phyloP scores from a whole-genome alignment of 192 early-diverging fungal species.

The Thoreauomyces humboldtii region DNA sequence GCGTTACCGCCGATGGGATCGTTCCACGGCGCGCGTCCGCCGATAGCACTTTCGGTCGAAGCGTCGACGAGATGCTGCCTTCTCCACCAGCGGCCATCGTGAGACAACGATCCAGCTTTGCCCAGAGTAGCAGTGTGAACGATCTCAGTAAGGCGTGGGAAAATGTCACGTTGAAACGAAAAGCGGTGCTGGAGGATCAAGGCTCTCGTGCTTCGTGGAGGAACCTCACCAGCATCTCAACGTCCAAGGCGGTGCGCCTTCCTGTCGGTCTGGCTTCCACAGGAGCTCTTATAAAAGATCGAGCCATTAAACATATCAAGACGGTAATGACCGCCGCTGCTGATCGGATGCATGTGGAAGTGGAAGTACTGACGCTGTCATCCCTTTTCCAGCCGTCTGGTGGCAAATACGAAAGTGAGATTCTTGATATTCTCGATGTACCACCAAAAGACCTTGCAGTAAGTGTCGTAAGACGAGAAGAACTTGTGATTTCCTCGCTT shows the following conservation, averaged over 20 bases:
- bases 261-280: slow-evolving; percentile 18
- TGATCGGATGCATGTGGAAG: too few relatives aligned
- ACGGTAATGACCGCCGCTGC: too few relatives aligned
- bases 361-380: too few relatives aligned
- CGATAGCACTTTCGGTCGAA: slow-evolving; percentile 8
- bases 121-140: neutral
- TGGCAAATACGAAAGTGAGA: slow-evolving; percentile 12
- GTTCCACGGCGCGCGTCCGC: slow-evolving; percentile 17
- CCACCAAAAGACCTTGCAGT: slow-evolving; percentile 37
- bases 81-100: neutral
- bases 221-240: slow-evolving; percentile 10
- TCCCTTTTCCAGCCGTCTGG: slow-evolving; percentile 8
- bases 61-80: neutral
- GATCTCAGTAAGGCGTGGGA: neutral
- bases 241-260: neutral
- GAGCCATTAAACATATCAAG: slow-evolving; percentile 20
- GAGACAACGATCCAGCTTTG: neutral
- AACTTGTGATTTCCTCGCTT: neutral
- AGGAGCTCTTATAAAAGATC: slow-evolving; percentile 13
- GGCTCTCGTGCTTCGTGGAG: slow-evolving; percentile 5
- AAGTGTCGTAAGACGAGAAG: slow-evolving; percentile 4
- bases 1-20: neutral
- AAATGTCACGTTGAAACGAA: neutral
- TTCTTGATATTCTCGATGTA: slow-evolving; percentile 26
- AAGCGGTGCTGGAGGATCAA: neutral